Evolutionary conservation across 1,284 basidiomycete species (phyloP).

Genomic region (Leccinum subrobustum): DNA sequence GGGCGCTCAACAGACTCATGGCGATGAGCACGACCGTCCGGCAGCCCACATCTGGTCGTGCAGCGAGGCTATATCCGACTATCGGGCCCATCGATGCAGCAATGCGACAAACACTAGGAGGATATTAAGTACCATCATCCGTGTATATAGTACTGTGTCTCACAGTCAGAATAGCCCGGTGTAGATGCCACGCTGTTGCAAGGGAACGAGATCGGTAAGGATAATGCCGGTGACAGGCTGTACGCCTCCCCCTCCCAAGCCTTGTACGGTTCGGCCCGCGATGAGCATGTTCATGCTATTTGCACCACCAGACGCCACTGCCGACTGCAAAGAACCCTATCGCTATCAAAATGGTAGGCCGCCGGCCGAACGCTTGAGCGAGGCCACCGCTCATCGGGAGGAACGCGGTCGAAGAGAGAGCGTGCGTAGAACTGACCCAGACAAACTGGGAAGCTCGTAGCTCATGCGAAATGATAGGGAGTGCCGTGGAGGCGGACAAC

Average conservation of each 20-base stretch:
- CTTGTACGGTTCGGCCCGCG: background rate
- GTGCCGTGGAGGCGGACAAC: conserved; percentile 27
- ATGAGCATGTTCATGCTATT: background rate
- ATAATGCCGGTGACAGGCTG: background rate
- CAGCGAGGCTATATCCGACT: no score
- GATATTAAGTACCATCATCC: no score
- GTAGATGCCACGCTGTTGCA: background rate
- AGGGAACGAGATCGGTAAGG: background rate
- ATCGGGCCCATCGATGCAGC: no score
- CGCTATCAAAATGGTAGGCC: conserved; percentile 38
- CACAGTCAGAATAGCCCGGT: background rate
- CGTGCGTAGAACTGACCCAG: conserved; percentile 38
- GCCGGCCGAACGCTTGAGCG: conserved; percentile 39
- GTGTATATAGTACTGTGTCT: background rate
- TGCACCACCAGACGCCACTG: background rate
- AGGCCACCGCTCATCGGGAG: conserved; percentile 21
- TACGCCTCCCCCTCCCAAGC: background rate
- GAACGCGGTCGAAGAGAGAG: conserved; percentile 38
- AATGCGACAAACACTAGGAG: no score
- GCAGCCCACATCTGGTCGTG: conserved; percentile 14
- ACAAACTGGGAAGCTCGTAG: conserved; percentile 33
- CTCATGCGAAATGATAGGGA: conserved; percentile 36
- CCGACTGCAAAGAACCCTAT: conserved; percentile 38
- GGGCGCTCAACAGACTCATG: conserved; percentile 12
- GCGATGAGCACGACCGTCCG: conserved; percentile 7